Conservation (phyloP, 2,329 filamentous ascomycete genomes). For the Helicocarpus griseus region DNA sequence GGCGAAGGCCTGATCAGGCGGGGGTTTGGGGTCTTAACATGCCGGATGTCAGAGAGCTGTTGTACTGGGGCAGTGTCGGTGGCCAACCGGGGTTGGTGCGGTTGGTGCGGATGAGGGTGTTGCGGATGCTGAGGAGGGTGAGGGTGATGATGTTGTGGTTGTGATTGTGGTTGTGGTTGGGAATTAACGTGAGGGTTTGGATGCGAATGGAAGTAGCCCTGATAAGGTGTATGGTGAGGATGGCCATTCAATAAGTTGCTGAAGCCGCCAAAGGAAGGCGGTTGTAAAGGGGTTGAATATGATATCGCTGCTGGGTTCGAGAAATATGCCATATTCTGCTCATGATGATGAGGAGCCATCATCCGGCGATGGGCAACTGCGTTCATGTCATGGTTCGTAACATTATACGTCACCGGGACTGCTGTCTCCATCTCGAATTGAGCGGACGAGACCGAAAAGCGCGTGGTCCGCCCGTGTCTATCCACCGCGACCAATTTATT, state of each 20-base stretch:
- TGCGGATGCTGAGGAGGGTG: constrained; percentile 14
- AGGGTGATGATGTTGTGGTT: constrained; percentile 12
- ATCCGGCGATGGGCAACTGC: constrained; percentile 28
- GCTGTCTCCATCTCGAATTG: constrained; percentile 28
- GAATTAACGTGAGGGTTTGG: constrained; percentile 15
- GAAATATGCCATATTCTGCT: constrained; percentile 28
- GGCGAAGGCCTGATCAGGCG: constrained; percentile 15
- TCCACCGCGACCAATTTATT: background rate
- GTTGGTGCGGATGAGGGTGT: constrained; percentile 16
- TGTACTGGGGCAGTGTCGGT: constrained; percentile 18
- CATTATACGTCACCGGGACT: constrained; percentile 32
- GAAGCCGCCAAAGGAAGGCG: constrained; percentile 24
- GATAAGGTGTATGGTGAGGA: constrained; percentile 22
- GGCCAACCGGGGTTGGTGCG: constrained; percentile 9
- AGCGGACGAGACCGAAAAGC: background rate
- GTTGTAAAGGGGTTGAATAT: constrained; percentile 29
- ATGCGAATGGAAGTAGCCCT: constrained; percentile 24
- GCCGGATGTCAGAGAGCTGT: constrained; percentile 27
- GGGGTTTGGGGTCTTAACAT: constrained; percentile 28
- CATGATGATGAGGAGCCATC: constrained; percentile 24
- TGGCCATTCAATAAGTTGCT: constrained; percentile 24
- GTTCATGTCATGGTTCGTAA: constrained; percentile 28
- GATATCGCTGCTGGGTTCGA: constrained; percentile 25
- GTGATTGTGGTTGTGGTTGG: constrained; percentile 19
- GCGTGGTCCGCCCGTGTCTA: background rate